phyloP scores from a whole-genome alignment of 2,329 filamentous ascomycete genomes.

The Westerdykella sp. region DNA sequence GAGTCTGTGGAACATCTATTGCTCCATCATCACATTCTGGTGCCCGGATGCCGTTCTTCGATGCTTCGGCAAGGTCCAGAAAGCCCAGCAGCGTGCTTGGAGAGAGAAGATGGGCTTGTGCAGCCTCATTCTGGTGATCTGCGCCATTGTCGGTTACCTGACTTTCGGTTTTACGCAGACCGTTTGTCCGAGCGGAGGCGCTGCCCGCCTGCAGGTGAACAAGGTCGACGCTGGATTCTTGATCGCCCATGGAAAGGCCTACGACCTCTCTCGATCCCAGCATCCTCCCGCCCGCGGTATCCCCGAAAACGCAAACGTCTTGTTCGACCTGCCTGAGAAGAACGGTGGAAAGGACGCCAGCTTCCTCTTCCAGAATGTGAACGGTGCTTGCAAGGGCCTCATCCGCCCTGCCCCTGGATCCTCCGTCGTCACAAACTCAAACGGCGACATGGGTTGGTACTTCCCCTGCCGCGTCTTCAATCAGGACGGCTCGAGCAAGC shows the following conservation, averaged over 20 bases:
- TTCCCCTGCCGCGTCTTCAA: constrained; percentile 90
- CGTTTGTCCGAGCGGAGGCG: constrained; percentile 69
- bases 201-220: constrained; percentile 69
- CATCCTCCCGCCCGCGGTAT: constrained; percentile 81
- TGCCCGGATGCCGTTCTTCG: constrained; percentile 75
- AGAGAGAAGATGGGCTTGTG: constrained; percentile 96
- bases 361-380: constrained; percentile 97
- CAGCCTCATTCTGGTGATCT: constrained; percentile 85
- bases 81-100: constrained; percentile 88
- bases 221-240: constrained; percentile 76
- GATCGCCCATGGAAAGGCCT: constrained; percentile 93
- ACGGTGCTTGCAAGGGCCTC: constrained; percentile 87
- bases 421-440: constrained; percentile 68
- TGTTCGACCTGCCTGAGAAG: constrained; percentile 78
- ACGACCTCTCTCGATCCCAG: constrained; percentile 68
- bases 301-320: constrained; percentile 65
- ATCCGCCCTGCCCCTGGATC: constrained; percentile 68
- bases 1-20: constrained; percentile 93
- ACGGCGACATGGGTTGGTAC: constrained; percentile 81
- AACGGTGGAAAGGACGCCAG: constrained; percentile 88
- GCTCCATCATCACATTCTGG: constrained; percentile 91
- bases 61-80: constrained; percentile 79
- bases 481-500: constrained; percentile 78
- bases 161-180: constrained; percentile 93
- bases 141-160: constrained; percentile 83